These are phyloP conservation scores for Aspergillus fumigatus DNA, from an alignment of 2,329 filamentous ascomycete species.

Conservation along the genomic window DNA sequence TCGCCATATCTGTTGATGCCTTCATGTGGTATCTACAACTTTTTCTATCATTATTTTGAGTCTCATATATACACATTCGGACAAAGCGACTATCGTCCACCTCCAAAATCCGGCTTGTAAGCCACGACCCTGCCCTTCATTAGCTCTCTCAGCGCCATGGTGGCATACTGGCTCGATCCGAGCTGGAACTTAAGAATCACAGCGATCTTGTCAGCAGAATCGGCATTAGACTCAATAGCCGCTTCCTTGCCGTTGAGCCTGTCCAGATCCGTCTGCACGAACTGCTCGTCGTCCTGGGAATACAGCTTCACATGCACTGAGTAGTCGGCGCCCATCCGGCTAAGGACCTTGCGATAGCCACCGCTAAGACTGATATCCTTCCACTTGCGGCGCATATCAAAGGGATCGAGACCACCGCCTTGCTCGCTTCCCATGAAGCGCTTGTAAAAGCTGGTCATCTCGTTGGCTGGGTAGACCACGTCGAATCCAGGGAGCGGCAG, in stretches of 20 bases:
- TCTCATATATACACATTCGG: not conserved
- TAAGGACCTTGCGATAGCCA: conserved; percentile 79
- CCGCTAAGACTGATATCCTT: conserved; percentile 86
- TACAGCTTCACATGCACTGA: conserved; percentile 69
- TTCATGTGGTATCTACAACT: not conserved
- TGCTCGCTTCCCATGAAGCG: conserved; percentile 77
- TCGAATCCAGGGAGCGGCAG: conserved; percentile 91
- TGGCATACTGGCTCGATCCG: conserved; percentile 76
- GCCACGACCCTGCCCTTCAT: conserved; percentile 63
- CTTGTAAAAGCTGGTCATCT: conserved; percentile 76
- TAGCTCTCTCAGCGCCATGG: conserved; percentile 74
- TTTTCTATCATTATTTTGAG: not conserved
- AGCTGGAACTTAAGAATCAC: conserved; percentile 70
- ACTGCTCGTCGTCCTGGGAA: conserved; percentile 63
- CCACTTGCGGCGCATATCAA: conserved; percentile 79
- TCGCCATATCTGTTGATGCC: not conserved
- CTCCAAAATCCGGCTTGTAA: conserved; percentile 60
- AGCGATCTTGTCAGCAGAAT: conserved; percentile 51
- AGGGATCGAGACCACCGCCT: conserved; percentile 75
- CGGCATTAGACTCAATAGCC: conserved; percentile 8
- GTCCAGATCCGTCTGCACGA: conserved; percentile 84
- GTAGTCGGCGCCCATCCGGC: conserved; percentile 60
- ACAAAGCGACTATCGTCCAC: conserved; percentile 29
- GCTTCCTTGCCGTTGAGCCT: conserved; percentile 47
- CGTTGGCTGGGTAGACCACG: conserved; percentile 78